Conservation (phyloP, 1,284 basidiomycete genomes). For the Trichosporon sp. region DNA sequence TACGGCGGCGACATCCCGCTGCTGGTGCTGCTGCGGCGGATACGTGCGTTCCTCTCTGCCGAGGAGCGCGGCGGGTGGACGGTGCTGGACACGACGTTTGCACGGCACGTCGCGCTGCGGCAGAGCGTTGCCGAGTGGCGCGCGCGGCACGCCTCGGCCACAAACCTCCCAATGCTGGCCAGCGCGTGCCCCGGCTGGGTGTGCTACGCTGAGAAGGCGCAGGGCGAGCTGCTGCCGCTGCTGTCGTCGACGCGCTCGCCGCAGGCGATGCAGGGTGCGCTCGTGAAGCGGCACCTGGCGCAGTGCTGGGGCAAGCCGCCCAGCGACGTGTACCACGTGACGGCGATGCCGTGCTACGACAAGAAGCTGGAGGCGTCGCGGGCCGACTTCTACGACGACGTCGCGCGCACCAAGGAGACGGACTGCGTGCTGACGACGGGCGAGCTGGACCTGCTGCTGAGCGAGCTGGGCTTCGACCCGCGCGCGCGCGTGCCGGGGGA, state of each 20-base stretch:
- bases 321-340: conserved; percentile 84
- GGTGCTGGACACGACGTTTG: conserved; percentile 92
- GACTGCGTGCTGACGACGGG: conserved; percentile 98
- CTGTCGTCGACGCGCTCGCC: conserved; percentile 84
- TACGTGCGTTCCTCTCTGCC: conserved; percentile 57
- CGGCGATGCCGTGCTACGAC: conserved; percentile 99
- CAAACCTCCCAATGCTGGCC: conserved; percentile 76
- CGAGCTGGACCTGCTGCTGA: conserved; percentile 82
- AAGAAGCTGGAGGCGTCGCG: conserved; percentile 98
- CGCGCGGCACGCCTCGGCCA: conserved; percentile 56
- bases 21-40: conserved; percentile 62
- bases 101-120: conserved; percentile 75
- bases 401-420: conserved; percentile 79
- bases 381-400: conserved; percentile 77
- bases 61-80: conserved; percentile 48
- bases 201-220: conserved; percentile 98
- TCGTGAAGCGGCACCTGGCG: conserved; percentile 83
- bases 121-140: conserved; percentile 80
- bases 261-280: conserved; percentile 87
- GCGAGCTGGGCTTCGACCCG: conserved; percentile 75
- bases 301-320: conserved; percentile 63
- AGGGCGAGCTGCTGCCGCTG: conserved; percentile 86
- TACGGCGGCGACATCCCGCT: conserved; percentile 54
- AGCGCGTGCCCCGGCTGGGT: conserved; percentile 99
- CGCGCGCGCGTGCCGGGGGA: conserved; percentile 57